Evolutionary conservation across 2,329 filamentous ascomycete species (phyloP), one percentile per base, ranked within the genome.

Genomic region (Talaromyces sp.): DNA sequence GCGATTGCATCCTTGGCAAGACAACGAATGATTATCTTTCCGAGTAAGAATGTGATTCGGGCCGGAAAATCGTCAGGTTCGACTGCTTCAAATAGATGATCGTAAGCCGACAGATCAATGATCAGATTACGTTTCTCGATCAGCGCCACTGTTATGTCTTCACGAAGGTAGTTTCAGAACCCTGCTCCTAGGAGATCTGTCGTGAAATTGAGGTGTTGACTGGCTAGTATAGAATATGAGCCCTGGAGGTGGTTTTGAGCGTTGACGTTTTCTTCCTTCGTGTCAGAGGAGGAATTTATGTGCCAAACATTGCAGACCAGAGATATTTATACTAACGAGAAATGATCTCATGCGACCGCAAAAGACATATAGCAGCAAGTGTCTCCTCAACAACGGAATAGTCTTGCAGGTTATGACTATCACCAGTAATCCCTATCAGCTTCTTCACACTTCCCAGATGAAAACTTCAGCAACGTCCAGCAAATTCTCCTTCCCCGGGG

Each of bases 81-180:
- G 4, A 69, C 55, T 1, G 56, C 58, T 12, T 18, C 65, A 6
- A 18, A 21, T 18, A 46, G 33, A 25, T 46, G 21, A 7, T 12
- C 63, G 42, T 46, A 73, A 65, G 25, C 64, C 54, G 12, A 79
- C 59, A 70, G 50, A 18, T 78, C 70, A 61, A 81, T 80, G 65
- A 80, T 81, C 0, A 82, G 66, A 0, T 73, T 72, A 23, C 77
- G 78, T 5, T 71, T 68, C 40, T 78, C 72, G 44, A 80, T 81
- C 0, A 83, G 67, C n/a, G 80, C 80, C n/a, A 82, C 80, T 0
- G 81, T 83, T n/a, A 83, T 82, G 40, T 83, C 80, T 67, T 83
- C 80, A 0, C 81, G 75, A 0, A 83, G 73, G 60, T 82, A 82
- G 63, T 83, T 83, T 81, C 80, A 83, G 61, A 80, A 80, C 0